Base-by-base conservation (phyloP, 192 early-diverging fungal genomes). In the Coemansia sp. region DNA sequence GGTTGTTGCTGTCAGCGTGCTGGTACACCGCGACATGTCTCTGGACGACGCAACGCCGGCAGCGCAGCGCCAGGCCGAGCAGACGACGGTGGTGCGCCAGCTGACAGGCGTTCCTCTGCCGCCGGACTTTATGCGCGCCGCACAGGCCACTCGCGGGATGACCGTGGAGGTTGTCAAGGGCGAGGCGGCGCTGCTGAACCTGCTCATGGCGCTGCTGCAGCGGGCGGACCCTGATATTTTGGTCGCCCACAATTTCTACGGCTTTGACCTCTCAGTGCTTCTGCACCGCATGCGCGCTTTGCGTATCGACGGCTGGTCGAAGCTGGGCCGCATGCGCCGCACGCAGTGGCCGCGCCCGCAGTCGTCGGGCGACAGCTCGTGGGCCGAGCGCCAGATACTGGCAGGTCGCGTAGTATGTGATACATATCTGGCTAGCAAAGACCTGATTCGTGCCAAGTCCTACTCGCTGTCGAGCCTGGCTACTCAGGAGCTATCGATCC, bases 221-320 rank as follows among this genome's bases (percentile, higher is more conserved):
- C 74, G 76, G 20, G 36, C 75, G 11, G 98, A 99, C 66, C 96
- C 98, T 0, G 98, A 99, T 80, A 83, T 99, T 0, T 78, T 99
- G 63, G 91, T 96, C 9, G 94, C 96, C 17, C 98, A 99, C 85
- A 98, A 98, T 67, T 94, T 99, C 84, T 86, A 93, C 64, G 96
- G 95, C 12, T 96, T 97, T 72, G 93, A 94, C 71, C 83, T 99
- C 34, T 95, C 95, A 67, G 90, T 98, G 9, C 80, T 99, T 2
- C 77, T 98, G 51, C 93, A 96, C 71, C 92, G 98, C 27, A 93
- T 98, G 92, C 94, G 93, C 64, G 85, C 76, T n/a, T 83, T 88
- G 29, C 89, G 88, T 5, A 87, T 87, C 8, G 86, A 88, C 40
- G 82, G 89, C 36, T 99, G 98, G 98, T 93, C 92, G 10, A 85